phyloP scores from a whole-genome alignment of 805 yeast species.

The Candida saitoana region DNA sequence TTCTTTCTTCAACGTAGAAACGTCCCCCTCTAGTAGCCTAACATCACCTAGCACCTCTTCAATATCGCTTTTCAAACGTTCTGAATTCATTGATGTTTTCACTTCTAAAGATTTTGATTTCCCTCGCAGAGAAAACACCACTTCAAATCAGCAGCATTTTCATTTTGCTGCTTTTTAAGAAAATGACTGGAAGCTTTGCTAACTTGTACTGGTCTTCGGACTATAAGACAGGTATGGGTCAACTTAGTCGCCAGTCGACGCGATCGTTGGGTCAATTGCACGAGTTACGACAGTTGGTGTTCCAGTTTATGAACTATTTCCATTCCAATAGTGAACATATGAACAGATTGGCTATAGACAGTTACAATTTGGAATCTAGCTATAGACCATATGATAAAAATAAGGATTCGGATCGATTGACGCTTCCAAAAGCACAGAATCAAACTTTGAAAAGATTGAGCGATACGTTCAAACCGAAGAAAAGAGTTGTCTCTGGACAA shows the following conservation, averaged over 20 bases:
- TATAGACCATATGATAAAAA: background rate
- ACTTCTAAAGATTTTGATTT: too few relatives aligned
- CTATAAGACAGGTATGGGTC: conserved; percentile 33
- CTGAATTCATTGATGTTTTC: conserved; percentile 1
- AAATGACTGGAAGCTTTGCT: conserved; percentile 20
- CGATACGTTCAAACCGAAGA: background rate
- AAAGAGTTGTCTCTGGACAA: background rate
- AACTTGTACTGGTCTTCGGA: conserved; percentile 42
- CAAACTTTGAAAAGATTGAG: conserved; percentile 3
- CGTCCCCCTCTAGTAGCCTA: conserved; percentile 15
- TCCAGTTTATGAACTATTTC: conserved; percentile 32
- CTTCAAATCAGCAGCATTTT: too few relatives aligned
- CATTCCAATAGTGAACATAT: conserved; percentile 33
- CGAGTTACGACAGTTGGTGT: conserved; percentile 35
- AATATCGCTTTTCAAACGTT: conserved; percentile 11
- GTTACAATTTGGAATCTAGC: conserved; percentile 4
- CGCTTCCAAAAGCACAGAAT: background rate
- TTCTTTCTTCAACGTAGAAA: conserved; percentile 12
- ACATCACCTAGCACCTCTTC: conserved; percentile 18
- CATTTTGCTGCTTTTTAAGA: too few relatives aligned
- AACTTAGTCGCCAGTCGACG: conserved; percentile 24
- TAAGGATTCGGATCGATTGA: background rate
- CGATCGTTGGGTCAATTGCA: conserved; percentile 37
- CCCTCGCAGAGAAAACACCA: too few relatives aligned
- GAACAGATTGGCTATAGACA: conserved; percentile 21